Conservation (phyloP, 2,329 filamentous ascomycete genomes). For the Nothopassalora personata region DNA sequence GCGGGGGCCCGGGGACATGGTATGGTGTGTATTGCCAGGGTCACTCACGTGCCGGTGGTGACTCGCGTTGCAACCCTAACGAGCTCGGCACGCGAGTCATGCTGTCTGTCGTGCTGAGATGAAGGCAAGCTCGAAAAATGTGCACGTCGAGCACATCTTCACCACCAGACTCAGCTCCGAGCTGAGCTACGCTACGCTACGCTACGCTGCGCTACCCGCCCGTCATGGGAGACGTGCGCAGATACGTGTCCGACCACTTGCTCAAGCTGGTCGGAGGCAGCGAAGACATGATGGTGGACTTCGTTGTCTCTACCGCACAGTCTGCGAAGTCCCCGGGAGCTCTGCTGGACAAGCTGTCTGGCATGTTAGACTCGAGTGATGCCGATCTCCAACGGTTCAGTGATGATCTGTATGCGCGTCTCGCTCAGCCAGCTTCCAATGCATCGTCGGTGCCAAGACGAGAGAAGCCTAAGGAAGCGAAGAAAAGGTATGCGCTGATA, state of each 20-base stretch:
- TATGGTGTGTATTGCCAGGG: neutral
- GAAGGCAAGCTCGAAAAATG: too few relatives aligned
- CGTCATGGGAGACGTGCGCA: constrained; percentile 32
- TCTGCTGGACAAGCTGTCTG: constrained; percentile 48
- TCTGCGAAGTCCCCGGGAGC: constrained; percentile 45
- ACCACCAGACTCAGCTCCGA: neutral
- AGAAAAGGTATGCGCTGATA: constrained; percentile 50
- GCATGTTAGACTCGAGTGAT: constrained; percentile 48
- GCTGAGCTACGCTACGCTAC: neutral
- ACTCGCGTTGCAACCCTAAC: neutral
- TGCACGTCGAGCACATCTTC: neutral
- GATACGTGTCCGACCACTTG: constrained; percentile 45
- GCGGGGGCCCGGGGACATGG: too few relatives aligned
- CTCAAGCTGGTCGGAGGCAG: constrained; percentile 51
- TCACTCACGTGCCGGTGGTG: neutral
- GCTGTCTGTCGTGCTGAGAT: too few relatives aligned
- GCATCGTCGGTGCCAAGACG: constrained; percentile 12
- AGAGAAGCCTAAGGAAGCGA: constrained; percentile 31
- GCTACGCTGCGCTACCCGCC: neutral
- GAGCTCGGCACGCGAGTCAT: neutral
- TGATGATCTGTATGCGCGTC: constrained; percentile 40
- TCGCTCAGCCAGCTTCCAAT: constrained; percentile 26
- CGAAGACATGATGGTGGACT: constrained; percentile 53
- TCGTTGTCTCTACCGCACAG: constrained; percentile 50
- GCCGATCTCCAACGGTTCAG: constrained; percentile 46